phyloP scores from a whole-genome alignment of 371 early-diverging fungal species.

The Batrachochytrium dendrobatidis region DNA sequence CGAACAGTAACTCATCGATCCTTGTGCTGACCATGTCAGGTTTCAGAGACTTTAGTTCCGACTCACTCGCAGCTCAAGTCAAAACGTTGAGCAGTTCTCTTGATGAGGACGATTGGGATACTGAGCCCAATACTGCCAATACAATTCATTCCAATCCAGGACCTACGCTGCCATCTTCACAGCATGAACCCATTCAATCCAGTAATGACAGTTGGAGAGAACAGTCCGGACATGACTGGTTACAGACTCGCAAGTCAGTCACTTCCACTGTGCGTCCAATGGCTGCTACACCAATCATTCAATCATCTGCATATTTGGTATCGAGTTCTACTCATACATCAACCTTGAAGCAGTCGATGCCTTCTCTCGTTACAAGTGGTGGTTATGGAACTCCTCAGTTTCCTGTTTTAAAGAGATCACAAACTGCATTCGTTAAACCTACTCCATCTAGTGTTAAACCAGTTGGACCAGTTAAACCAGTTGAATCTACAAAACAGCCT shows the following conservation, averaged over 20 bases:
- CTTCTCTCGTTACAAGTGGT: constrained; percentile 3
- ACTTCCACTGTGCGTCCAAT: neutral
- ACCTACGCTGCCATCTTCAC: constrained; percentile 3
- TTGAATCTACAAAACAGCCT: constrained; percentile 2
- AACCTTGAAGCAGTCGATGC: no score
- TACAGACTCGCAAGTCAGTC: neutral
- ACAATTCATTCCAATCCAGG: neutral
- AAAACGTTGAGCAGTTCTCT: constrained; percentile 16
- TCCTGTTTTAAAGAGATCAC: neutral
- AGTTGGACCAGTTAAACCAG: neutral
- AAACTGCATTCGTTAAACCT: neutral
- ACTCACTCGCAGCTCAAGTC: constrained; percentile 1
- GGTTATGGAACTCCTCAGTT: neutral
- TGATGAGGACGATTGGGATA: constrained; percentile 26
- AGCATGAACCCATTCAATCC: no score
- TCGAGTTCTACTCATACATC: no score
- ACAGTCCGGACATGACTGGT: constrained; percentile 7
- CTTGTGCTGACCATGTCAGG: constrained; percentile 19
- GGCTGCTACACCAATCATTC: no score
- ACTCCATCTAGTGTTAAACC: neutral
- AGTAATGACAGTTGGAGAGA: constrained; percentile 11
- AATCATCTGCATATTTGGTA: no score
- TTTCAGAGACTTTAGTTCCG: constrained; percentile 17
- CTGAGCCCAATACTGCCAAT: constrained; percentile 5
- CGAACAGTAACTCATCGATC: no score